Evolutionary conservation across 805 yeast species (phyloP).

Genomic region (Cephaloascus albidus): DNA sequence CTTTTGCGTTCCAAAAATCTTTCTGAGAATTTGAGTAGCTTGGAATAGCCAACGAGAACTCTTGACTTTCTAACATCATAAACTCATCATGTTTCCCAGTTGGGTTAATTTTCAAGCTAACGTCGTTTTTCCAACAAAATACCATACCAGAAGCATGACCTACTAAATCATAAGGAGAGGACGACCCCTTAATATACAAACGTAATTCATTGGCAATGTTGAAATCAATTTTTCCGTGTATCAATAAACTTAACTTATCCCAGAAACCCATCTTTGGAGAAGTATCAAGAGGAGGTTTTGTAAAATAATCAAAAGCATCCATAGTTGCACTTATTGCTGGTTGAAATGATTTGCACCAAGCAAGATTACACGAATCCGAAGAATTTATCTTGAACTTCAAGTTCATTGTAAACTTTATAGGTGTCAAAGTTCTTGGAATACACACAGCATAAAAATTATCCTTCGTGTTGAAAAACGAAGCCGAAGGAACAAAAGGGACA

Average conservation of each 20-base stretch:
- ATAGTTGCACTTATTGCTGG: slow-evolving; percentile 48
- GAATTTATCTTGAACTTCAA: slow-evolving; percentile 36
- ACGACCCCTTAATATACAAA: slow-evolving; percentile 53
- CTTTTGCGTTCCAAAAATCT: slow-evolving; percentile 18
- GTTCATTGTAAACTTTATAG: slow-evolving; percentile 47
- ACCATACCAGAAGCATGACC: slow-evolving; percentile 58
- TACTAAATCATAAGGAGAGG: slow-evolving; percentile 45
- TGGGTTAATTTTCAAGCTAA: slow-evolving; percentile 40
- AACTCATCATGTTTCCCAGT: slow-evolving; percentile 38
- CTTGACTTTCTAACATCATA: slow-evolving; percentile 42
- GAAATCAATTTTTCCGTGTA: slow-evolving; percentile 45
- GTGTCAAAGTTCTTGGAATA: slow-evolving; percentile 54
- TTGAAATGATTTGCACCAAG: slow-evolving; percentile 58
- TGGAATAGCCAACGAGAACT: slow-evolving; percentile 51
- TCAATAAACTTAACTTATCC: slow-evolving; percentile 43
- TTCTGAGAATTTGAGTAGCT: slow-evolving; percentile 27
- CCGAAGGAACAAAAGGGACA: slow-evolving; percentile 52
- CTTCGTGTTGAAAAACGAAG: slow-evolving; percentile 8
- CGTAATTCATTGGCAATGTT: slow-evolving; percentile 43
- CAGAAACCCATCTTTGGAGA: slow-evolving; percentile 35
- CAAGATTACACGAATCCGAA: slow-evolving; percentile 36
- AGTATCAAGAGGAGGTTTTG: slow-evolving; percentile 34
- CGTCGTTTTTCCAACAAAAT: slow-evolving; percentile 55
- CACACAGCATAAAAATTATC: slow-evolving; percentile 50
- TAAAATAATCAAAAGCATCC: slow-evolving; percentile 30